phyloP scores from a whole-genome alignment of 2,329 filamentous ascomycete species.

The Aspergillus ustus region DNA sequence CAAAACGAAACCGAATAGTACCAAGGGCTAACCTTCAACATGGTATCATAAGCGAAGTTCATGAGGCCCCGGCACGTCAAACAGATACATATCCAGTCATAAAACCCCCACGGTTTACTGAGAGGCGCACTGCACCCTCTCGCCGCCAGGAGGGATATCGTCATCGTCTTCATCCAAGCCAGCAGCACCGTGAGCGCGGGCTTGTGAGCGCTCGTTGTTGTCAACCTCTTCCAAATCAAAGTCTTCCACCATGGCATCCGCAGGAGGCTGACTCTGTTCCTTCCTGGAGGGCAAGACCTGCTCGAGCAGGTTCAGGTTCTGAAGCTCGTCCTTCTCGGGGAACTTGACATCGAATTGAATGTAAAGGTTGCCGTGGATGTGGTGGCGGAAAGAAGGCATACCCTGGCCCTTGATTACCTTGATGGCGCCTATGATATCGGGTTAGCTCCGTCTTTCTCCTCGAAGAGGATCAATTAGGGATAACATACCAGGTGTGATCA shows the following conservation, averaged over 20 bases:
- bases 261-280: slow-evolving; percentile 69
- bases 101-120: slow-evolving; percentile 45
- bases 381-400: slow-evolving; percentile 95
- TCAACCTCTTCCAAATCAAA: slow-evolving; percentile 87
- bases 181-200: slow-evolving; percentile 69
- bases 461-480: background rate
- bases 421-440: slow-evolving; percentile 67
- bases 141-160: slow-evolving; percentile 53
- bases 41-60: slow-evolving; percentile 45
- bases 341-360: slow-evolving; percentile 98
- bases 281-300: slow-evolving; percentile 78
- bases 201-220: slow-evolving; percentile 63
- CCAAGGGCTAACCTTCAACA: slow-evolving; percentile 31
- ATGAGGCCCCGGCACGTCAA: slow-evolving; percentile 33
- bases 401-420: slow-evolving; percentile 96
- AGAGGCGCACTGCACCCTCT: slow-evolving; percentile 57
- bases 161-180: slow-evolving; percentile 74
- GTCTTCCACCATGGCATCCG: slow-evolving; percentile 89
- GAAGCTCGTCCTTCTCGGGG: slow-evolving; percentile 73
- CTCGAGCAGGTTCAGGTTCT: slow-evolving; percentile 79
- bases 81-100: slow-evolving; percentile 21
- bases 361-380: slow-evolving; percentile 94
- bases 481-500: slow-evolving; percentile 82
- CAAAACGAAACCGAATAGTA: slow-evolving; percentile 28
- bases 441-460: slow-evolving; percentile 6